A percentile compares a stretch with the other conserved stretches of the same genome.
These are phyloP conservation scores for Tuber aestivum DNA, from an alignment of 495 filamentous ascomycete genomes.

Conservation along the genomic window DNA sequence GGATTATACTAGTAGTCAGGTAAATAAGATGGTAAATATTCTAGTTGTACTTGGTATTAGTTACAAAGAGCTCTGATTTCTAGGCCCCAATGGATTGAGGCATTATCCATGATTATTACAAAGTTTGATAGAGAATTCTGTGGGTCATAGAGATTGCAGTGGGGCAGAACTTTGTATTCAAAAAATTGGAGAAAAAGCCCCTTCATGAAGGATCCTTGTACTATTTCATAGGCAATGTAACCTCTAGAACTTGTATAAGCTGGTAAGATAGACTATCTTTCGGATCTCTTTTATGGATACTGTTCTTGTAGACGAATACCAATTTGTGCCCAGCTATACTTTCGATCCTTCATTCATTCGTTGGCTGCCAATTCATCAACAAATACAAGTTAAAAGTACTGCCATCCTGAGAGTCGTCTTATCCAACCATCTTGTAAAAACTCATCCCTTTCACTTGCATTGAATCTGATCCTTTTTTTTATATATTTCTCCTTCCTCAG, in stretches of 20 bases:
- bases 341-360: background rate
- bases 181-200: background rate
- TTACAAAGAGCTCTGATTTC: background rate
- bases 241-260: background rate
- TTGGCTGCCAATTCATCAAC: constrained; percentile 4
- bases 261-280: constrained; percentile 3
- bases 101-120: constrained; percentile 10
- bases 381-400: background rate
- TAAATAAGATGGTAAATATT: constrained; percentile 2
- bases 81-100: background rate
- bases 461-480: too few relatives aligned
- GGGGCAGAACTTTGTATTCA: background rate
- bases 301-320: background rate
- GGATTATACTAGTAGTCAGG: constrained; percentile 12
- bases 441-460: too few relatives aligned
- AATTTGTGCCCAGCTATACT: constrained; percentile 6
- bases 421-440: background rate
- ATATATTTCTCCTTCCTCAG: too few relatives aligned
- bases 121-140: background rate
- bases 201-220: background rate
- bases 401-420: background rate
- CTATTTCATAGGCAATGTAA: background rate
- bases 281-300: background rate
- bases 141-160: too few relatives aligned
- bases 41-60: background rate